Conservation (phyloP, 1,139 yeast species). For the Suhomyces chickasaworum region DNA sequence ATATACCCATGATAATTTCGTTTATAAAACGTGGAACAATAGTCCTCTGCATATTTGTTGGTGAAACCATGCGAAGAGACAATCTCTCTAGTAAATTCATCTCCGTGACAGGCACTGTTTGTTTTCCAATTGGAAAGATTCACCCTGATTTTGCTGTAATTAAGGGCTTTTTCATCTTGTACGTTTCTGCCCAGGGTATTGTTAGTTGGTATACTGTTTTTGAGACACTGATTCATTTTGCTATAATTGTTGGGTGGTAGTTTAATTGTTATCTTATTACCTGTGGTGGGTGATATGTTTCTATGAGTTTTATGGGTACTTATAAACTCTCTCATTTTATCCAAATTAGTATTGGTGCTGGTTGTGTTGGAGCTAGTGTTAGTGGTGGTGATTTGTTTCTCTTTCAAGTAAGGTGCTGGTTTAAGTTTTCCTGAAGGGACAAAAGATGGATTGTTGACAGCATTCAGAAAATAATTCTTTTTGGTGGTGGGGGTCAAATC, state of each 20-base stretch:
- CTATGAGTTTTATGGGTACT: conserved; percentile 5
- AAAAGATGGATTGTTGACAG: conserved; percentile 29
- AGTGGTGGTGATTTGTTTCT: conserved; percentile 1
- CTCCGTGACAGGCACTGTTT: neutral
- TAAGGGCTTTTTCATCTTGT: neutral
- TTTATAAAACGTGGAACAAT: conserved; percentile 39
- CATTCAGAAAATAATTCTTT: conserved; percentile 24
- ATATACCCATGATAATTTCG: conserved; percentile 40
- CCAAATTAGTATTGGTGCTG: conserved; percentile 5
- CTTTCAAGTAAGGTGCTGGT: conserved; percentile 12
- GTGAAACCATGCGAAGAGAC: conserved; percentile 8
- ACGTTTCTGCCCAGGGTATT: neutral
- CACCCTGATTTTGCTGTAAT: conserved; percentile 9
- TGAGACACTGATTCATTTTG: conserved; percentile 5
- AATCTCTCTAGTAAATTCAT: conserved; percentile 10
- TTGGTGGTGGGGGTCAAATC: neutral
- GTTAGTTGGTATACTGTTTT: conserved; percentile 1
- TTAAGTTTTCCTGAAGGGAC: conserved; percentile 21
- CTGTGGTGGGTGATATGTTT: neutral
- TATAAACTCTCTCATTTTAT: conserved; percentile 12
- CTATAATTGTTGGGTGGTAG: conserved; percentile 2
- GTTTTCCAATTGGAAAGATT: conserved; percentile 6
- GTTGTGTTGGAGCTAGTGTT: too few species aligned
- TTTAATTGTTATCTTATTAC: neutral
- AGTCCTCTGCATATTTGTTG: conserved; percentile 26